Base-by-base conservation (phyloP, 2,329 filamentous ascomycete species). In the Trichoderma atrobrunneum region DNA sequence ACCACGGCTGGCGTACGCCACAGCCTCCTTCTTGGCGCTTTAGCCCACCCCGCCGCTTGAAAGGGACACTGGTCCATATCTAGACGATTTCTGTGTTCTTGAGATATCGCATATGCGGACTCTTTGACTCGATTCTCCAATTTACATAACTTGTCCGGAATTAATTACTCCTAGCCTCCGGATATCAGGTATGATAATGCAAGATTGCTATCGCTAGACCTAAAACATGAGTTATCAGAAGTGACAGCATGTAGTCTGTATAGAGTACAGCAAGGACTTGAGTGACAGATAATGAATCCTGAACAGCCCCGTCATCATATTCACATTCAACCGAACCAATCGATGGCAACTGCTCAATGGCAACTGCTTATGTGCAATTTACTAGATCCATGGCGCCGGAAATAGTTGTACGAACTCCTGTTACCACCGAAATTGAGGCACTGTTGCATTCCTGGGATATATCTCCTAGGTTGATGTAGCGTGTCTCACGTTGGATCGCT, bases 401-500 rank as follows among this genome's bases (percentile, higher is more conserved):
- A 12, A 39, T 21, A 39, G 21, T 18, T 56, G 18, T 21, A 28
- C 28, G 32, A 14, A 12, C 18, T 26, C 21, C 8, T 21, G 7
- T 39, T 64, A 34, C 64, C 10, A 36, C 24, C 32, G 10, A 43
- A 10, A 30, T 24, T 36, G 34, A 48, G 57, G 7, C 12, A 68
- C 14, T 6, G 24, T 24, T n/a, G 34, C 14, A 21, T 28, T 43
- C 26, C 24, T 12, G n/a, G 24, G 24, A 59, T 7, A 0, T n/a
- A 16, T 30, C 18, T 11, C n/a, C 3, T 34, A 43, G 21, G 32
- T 11, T 12, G 7, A 56, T 56, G n/a, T 60, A 56, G 34, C 5
- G 65, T 24, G 26, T 68, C 65, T 68, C 54, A 68, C 65, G 65
- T 68, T 68, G 34, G 65, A 68, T 26, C 54, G 16, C 34, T 14